Percentiles rank a stretch among this genome's conserved stretches.
phyloP scores from a whole-genome alignment of 352 stramenopile genomes.

The Phytophthora nicotianae region DNA sequence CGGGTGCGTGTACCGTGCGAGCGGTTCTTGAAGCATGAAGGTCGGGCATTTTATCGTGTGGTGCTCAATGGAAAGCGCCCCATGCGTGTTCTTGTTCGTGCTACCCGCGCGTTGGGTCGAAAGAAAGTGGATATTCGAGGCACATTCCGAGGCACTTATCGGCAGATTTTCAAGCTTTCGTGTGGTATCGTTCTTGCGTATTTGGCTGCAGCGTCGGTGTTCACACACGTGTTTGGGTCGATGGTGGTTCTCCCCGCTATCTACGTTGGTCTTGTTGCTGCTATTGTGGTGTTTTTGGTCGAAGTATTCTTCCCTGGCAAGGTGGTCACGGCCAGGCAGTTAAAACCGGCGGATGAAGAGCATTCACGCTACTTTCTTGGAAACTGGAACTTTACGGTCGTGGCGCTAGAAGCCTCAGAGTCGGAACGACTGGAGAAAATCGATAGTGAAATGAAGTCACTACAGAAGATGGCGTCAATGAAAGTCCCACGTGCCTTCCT shows the following conservation, averaged over 20 bases:
- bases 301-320: slow-evolving; percentile 61
- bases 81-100: slow-evolving; percentile 58
- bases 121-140: slow-evolving; percentile 46
- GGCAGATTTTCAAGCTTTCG: slow-evolving; percentile 69
- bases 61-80: slow-evolving; percentile 59
- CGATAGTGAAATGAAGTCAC: slow-evolving; percentile 10
- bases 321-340: slow-evolving; percentile 47
- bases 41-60: slow-evolving; percentile 57
- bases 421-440: slow-evolving; percentile 43
- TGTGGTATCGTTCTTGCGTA: slow-evolving; percentile 63
- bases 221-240: slow-evolving; percentile 56
- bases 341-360: slow-evolving; percentile 11
- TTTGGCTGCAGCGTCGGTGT: slow-evolving; percentile 47
- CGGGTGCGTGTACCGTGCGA: slow-evolving; percentile 51
- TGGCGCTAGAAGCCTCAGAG: slow-evolving; percentile 65
- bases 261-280: slow-evolving; percentile 49
- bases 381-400: slow-evolving; percentile 69
- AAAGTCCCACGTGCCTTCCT: slow-evolving; percentile 64
- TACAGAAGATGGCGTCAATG: slow-evolving; percentile 21
- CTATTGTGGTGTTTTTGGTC: slow-evolving; percentile 56
- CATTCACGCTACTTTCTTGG: slow-evolving; percentile 27
- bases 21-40: slow-evolving; percentile 49
- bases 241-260: slow-evolving; percentile 60
- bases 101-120: slow-evolving; percentile 21
- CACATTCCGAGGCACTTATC: slow-evolving; percentile 62